phyloP scores from a whole-genome alignment of 2,329 filamentous ascomycete species.

The Coniella vitis region DNA sequence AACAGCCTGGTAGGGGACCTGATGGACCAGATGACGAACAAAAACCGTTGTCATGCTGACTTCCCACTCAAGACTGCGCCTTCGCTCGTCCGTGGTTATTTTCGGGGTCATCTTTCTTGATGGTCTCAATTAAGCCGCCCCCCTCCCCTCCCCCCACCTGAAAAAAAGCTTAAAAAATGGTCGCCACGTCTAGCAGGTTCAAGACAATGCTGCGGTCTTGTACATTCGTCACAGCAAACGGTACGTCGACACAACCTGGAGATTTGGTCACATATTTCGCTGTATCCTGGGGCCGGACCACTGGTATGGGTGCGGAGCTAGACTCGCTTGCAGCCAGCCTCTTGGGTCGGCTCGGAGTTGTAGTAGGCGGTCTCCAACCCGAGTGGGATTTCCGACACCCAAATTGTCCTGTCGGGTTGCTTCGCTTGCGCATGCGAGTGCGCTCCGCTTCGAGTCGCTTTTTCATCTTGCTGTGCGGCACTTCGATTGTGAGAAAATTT shows the following conservation, averaged over 20 bases:
- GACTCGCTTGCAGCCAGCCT: slow-evolving; percentile 31
- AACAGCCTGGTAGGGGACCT: slow-evolving; percentile 50
- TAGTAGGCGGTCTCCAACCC: slow-evolving; percentile 57
- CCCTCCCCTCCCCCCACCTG: no score
- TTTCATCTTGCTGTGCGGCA: no score
- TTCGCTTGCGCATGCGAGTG: no score
- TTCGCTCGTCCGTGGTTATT: slow-evolving; percentile 32
- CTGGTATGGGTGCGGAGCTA: not conserved
- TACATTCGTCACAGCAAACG: no score
- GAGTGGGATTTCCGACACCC: slow-evolving; percentile 52
- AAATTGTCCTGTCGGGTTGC: slow-evolving; percentile 25
- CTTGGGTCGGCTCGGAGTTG: slow-evolving; percentile 58
- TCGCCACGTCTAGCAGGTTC: no score
- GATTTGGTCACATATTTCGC: not conserved
- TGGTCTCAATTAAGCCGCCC: no score
- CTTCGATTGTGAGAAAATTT: no score
- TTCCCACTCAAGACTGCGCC: slow-evolving; percentile 52
- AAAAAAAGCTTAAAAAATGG: no score
- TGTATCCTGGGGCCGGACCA: slow-evolving; percentile 14
- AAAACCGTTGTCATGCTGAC: slow-evolving; percentile 56
- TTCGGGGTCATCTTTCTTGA: slow-evolving; percentile 19
- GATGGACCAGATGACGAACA: slow-evolving; percentile 57
- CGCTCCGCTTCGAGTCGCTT: no score
- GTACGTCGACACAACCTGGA: no score
- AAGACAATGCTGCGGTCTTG: no score